Percentiles rank a stretch among this genome's conserved stretches.
phyloP scores from a whole-genome alignment of 305 asterid species.

The Withania somnifera region DNA sequence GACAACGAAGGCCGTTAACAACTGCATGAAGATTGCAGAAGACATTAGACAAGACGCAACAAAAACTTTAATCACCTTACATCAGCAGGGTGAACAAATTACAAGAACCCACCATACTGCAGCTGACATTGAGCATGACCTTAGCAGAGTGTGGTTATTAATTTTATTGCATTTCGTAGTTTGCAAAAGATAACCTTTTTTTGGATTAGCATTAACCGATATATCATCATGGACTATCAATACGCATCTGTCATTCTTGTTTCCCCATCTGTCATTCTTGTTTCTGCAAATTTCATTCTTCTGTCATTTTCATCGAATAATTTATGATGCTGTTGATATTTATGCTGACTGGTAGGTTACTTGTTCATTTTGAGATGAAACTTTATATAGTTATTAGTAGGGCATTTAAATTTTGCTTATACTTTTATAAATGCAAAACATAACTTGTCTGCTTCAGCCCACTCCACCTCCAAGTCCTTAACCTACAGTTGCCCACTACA shows the following conservation, averaged over 20 bases:
- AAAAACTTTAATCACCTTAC: slow-evolving; percentile 64
- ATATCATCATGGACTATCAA: background rate
- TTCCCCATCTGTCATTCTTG: background rate
- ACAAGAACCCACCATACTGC: slow-evolving; percentile 64
- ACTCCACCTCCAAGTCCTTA: background rate
- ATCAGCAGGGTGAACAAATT: slow-evolving; percentile 96
- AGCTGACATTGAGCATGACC: slow-evolving; percentile 82
- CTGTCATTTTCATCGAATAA: background rate
- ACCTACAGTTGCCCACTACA: background rate
- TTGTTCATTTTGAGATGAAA: background rate
- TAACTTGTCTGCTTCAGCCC: background rate
- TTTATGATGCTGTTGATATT: background rate
- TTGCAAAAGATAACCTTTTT: background rate
- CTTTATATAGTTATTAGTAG: background rate
- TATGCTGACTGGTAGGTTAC: background rate
- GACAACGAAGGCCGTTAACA: slow-evolving; percentile 55
- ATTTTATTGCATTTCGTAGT: background rate
- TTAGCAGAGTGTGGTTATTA: slow-evolving; percentile 66
- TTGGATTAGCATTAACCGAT: background rate
- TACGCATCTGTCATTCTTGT: background rate
- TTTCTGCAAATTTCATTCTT: background rate
- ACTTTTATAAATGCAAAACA: background rate
- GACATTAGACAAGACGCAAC: slow-evolving; percentile 92
- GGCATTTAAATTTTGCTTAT: background rate
- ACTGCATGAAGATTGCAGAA: slow-evolving; percentile 81